These are phyloP conservation scores for Salinomyces thailandicus DNA, from an alignment of 2,329 filamentous ascomycete genomes.

Conservation along the genomic window DNA sequence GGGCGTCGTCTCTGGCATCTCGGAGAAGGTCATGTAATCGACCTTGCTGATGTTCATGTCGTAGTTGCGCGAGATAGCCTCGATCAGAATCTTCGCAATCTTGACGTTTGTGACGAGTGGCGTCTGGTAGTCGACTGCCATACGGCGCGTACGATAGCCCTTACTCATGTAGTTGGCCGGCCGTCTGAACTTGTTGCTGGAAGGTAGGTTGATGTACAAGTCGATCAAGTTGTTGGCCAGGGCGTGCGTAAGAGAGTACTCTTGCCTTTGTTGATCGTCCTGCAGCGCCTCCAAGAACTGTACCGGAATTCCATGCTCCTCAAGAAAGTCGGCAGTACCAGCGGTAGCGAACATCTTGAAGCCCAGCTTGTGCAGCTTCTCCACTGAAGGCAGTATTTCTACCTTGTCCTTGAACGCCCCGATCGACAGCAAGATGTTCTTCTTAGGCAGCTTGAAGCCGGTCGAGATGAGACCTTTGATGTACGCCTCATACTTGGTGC, in stretches of 20 bases:
- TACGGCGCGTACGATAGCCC: conserved; percentile 89
- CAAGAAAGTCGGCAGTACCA: conserved; percentile 91
- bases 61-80: conserved; percentile 84
- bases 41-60: conserved; percentile 71
- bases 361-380: conserved; percentile 79
- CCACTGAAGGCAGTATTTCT: conserved; percentile 87
- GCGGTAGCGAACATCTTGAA: conserved; percentile 95
- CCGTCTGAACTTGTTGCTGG: conserved; percentile 90
- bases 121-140: conserved; percentile 97
- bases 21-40: conserved; percentile 76
- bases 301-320: conserved; percentile 82
- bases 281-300: conserved; percentile 84
- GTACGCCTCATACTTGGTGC: conserved; percentile 95
- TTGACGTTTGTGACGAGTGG: conserved; percentile 98
- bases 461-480: conserved; percentile 92
- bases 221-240: conserved; percentile 96
- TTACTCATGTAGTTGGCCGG: conserved; percentile 98
- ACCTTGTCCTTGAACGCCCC: conserved; percentile 97
- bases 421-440: conserved; percentile 89
- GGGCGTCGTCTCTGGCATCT: conserved; percentile 24
- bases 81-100: conserved; percentile 93
- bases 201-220: conserved; percentile 98
- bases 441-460: conserved; percentile 90
- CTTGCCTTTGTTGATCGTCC: conserved; percentile 76
- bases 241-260: conserved; percentile 95